Evolutionary conservation across 2,329 filamentous ascomycete genomes (phyloP).

Genomic region (Fusarium sp.): DNA sequence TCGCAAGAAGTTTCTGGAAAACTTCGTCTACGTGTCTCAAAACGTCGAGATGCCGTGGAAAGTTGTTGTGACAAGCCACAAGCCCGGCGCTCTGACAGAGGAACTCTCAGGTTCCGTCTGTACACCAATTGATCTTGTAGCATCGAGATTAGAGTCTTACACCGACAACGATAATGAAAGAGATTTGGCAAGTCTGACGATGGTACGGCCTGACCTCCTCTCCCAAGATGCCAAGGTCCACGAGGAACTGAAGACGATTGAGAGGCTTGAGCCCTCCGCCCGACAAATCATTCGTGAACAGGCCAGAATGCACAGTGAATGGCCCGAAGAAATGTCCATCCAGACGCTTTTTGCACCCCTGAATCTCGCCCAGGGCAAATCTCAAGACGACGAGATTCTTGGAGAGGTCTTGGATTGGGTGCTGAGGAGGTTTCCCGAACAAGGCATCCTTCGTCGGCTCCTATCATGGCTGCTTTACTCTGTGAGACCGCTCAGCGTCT

Average conservation of each 20-base stretch:
- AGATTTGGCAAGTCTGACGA: background rate
- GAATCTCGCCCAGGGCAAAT: background rate
- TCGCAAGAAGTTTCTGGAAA: background rate
- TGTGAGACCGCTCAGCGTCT: conserved; percentile 6
- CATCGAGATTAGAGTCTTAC: accelerated
- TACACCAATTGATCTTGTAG: background rate
- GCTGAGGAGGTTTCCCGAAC: background rate
- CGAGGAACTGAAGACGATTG: accelerated
- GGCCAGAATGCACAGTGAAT: background rate
- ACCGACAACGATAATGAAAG: background rate
- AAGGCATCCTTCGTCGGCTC: background rate
- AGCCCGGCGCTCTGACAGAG: background rate
- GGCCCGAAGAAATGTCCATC: background rate
- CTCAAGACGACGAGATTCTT: background rate
- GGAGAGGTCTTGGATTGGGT: background rate
- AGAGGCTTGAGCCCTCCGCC: background rate
- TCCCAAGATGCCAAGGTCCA: background rate
- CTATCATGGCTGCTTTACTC: conserved; percentile 4
- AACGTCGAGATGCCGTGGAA: background rate
- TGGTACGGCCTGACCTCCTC: background rate
- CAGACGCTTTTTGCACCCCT: background rate
- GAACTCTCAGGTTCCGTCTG: background rate
- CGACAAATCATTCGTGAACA: background rate
- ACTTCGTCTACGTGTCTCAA: background rate
- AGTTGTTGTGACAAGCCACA: background rate